These are phyloP conservation scores for Actinomortierella ambigua DNA, from an alignment of 371 early-diverging fungal genomes.

Conservation along the genomic window DNA sequence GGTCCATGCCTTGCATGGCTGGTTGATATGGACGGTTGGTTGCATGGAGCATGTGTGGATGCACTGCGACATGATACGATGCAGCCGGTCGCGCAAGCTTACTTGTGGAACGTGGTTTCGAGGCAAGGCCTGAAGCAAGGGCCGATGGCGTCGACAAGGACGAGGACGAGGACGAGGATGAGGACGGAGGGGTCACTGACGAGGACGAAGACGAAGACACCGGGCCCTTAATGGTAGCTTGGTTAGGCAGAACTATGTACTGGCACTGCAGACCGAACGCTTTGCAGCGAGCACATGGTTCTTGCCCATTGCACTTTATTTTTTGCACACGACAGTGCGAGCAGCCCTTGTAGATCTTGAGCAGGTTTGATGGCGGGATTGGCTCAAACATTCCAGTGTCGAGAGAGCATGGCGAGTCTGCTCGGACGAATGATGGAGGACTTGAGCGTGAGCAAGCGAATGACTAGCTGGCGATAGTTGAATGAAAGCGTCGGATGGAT, in stretches of 20 bases:
- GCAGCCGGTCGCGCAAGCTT: no score
- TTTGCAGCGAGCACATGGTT: constrained; percentile 35
- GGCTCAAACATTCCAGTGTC: constrained; percentile 45
- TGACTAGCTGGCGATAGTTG: background rate
- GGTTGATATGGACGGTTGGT: no score
- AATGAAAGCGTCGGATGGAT: background rate
- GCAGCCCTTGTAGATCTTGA: constrained; percentile 48
- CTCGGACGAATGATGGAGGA: background rate
- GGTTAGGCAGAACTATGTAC: constrained; percentile 43
- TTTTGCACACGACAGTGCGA: constrained; percentile 45
- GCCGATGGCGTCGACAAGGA: constrained; percentile 55
- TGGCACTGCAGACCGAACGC: constrained; percentile 43
- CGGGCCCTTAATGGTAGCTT: constrained; percentile 27
- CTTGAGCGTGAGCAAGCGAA: background rate
- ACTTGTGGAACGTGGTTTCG: no score
- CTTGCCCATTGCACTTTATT: constrained; percentile 46
- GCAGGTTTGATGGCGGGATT: constrained; percentile 37
- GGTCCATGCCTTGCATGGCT: no score
- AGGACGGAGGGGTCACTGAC: constrained; percentile 53
- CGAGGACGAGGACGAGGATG: constrained; percentile 61
- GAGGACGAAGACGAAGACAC: constrained; percentile 5
- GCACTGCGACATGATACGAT: no score
- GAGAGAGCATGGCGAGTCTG: constrained; percentile 31
- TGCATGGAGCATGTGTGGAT: no score
- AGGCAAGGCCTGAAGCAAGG: no score